phyloP scores from a whole-genome alignment of 2,329 filamentous ascomycete genomes.

The Colletotrichum sp. region DNA sequence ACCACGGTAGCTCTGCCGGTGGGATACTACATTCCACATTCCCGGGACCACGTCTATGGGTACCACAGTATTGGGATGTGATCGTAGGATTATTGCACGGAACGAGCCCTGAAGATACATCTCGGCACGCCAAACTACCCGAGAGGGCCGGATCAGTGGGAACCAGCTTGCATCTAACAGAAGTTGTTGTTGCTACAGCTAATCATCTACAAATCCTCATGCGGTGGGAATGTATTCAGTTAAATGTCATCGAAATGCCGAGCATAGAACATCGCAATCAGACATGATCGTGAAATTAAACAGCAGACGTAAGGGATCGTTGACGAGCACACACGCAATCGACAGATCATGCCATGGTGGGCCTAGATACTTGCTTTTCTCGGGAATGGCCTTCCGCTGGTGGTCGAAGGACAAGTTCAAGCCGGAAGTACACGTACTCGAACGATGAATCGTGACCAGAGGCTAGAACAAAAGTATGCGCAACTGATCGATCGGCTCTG shows the following conservation, averaged over 20 bases:
- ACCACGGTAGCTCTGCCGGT: not conserved
- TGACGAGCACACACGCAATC: not conserved
- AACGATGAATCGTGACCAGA: not conserved
- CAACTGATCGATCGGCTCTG: not conserved
- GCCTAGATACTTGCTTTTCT: not conserved
- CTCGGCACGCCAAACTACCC: not conserved
- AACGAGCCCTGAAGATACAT: not conserved
- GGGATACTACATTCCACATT: not conserved
- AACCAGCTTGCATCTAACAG: not conserved
- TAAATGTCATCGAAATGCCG: not conserved
- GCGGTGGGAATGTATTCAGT: not conserved
- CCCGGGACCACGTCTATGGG: not conserved
- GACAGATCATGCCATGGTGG: not conserved
- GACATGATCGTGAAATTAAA: not conserved
- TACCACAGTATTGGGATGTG: not conserved
- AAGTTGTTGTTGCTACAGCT: not conserved
- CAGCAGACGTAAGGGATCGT: not conserved
- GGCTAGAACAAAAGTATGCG: not conserved
- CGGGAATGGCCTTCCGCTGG: not conserved
- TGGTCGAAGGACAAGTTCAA: not conserved
- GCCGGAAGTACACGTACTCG: not conserved
- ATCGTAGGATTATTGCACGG: not conserved
- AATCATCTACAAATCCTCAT: not conserved
- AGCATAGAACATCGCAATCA: not conserved
- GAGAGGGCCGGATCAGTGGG: not conserved